Conservation (phyloP, 805 yeast genomes). For the Nakazawaea siamensis region DNA sequence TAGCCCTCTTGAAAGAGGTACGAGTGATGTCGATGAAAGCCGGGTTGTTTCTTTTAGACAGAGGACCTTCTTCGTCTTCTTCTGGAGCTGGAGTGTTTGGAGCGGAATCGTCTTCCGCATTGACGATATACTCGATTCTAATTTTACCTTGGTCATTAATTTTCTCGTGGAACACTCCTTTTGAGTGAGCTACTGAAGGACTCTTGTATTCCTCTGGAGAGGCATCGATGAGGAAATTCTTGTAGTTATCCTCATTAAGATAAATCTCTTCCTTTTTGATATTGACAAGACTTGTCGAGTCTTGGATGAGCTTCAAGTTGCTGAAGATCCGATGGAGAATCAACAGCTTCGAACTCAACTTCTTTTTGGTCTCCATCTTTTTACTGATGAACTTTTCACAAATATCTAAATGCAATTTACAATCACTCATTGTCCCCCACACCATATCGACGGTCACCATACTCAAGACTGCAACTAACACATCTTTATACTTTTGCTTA, state of each 20-base stretch:
- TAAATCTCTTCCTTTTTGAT: conserved; percentile 25
- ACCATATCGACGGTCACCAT: conserved; percentile 86
- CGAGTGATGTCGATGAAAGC: conserved; percentile 35
- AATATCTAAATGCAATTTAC: conserved; percentile 64
- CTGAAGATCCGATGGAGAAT: conserved; percentile 73
- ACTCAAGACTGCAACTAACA: conserved; percentile 71
- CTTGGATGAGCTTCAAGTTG: conserved; percentile 67
- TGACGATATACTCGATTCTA: conserved; percentile 33
- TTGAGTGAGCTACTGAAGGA: conserved; percentile 5
- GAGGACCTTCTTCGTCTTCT: conserved; percentile 6
- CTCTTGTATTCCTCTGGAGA: conserved; percentile 7
- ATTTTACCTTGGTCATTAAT: conserved; percentile 39
- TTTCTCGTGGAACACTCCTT: conserved; percentile 31
- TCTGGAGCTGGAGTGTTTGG: conserved; percentile 14
- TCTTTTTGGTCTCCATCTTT: conserved; percentile 58
- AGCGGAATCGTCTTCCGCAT: conserved; percentile 18
- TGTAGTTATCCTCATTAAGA: conserved; percentile 25
- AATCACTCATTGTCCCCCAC: conserved; percentile 87
- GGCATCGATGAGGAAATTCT: conserved; percentile 20
- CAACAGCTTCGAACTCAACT: conserved; percentile 66
- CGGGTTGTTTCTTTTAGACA: conserved; percentile 12
- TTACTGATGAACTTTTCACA: conserved; percentile 69
- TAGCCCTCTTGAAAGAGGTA: conserved; percentile 28
- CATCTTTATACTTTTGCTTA: conserved; percentile 72
- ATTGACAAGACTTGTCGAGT: conserved; percentile 50